These are phyloP conservation scores for Trichoderma simmonsii DNA, from an alignment of 2,329 filamentous ascomycete genomes.

Conservation along the genomic window DNA sequence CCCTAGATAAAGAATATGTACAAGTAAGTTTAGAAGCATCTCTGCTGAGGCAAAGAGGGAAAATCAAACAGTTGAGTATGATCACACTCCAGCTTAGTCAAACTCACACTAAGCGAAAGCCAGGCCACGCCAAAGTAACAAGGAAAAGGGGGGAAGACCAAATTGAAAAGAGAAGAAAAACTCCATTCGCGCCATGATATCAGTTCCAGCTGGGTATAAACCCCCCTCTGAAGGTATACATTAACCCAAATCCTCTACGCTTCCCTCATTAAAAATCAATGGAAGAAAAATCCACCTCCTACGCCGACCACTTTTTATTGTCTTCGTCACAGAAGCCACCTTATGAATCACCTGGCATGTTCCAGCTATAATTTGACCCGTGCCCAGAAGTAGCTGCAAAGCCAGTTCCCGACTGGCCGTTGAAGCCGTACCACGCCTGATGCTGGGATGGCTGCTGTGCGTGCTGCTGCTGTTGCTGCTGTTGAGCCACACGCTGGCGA, in stretches of 20 bases:
- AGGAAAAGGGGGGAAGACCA: neutral
- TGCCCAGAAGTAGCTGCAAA: slow-evolving; percentile 22
- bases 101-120: neutral
- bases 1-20: neutral
- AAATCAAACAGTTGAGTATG: neutral
- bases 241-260: neutral
- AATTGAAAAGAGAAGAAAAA: neutral
- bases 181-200: neutral
- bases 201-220: neutral
- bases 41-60: neutral
- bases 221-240: neutral
- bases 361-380: slow-evolving; percentile 28
- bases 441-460: slow-evolving; percentile 20
- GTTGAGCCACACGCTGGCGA: slow-evolving; percentile 15
- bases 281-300: neutral
- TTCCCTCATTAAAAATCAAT: slow-evolving; percentile 9
- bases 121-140: neutral
- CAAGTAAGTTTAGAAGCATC: neutral
- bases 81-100: neutral
- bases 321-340: neutral
- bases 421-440: slow-evolving; percentile 29
- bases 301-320: neutral
- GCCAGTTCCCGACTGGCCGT: slow-evolving; percentile 22
- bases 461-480: slow-evolving; percentile 18
- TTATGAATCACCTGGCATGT: slow-evolving; percentile 20